Evolutionary conservation across 2,329 filamentous ascomycete species (phyloP).

Genomic region (Cyphellophora europaea): DNA sequence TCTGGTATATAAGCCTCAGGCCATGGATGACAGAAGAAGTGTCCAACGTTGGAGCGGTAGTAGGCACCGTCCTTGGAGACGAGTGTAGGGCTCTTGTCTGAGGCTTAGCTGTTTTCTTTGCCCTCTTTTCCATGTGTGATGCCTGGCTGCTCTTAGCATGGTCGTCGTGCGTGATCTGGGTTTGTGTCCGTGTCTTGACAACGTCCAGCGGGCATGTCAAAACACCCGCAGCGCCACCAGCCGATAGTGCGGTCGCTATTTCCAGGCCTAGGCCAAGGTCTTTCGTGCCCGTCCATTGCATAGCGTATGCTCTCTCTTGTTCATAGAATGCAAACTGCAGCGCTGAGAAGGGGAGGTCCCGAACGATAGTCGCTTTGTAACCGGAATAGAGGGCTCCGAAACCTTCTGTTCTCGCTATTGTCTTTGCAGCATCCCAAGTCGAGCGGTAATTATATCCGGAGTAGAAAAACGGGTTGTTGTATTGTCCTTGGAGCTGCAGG

Average conservation of each 20-base stretch:
- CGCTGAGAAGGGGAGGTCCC: constrained; percentile 91
- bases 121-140: constrained; percentile 13
- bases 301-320: constrained; percentile 76
- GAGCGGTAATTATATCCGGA: constrained; percentile 94
- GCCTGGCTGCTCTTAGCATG: constrained; percentile 19
- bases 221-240: constrained; percentile 85
- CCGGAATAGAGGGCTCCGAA: constrained; percentile 82
- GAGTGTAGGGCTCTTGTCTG: constrained; percentile 21
- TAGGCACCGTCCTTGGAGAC: constrained; percentile 49
- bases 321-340: constrained; percentile 98
- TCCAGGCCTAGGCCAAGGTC: constrained; percentile 82
- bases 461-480: constrained; percentile 88
- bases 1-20: constrained; percentile 76
- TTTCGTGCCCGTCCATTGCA: constrained; percentile 64
- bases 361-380: constrained; percentile 92
- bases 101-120: constrained; percentile 9
- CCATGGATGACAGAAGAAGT: constrained; percentile 85
- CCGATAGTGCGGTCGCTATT: constrained; percentile 77
- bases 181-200: constrained; percentile 93
- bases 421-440: constrained; percentile 73
- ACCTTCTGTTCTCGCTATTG: constrained; percentile 76
- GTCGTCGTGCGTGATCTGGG: constrained; percentile 59
- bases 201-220: constrained; percentile 95
- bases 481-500: constrained; percentile 84
- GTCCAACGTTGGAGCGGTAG: constrained; percentile 70